Percentiles rank a stretch among this genome's conserved stretches.
Conservation (phyloP, 345 rosid genomes). For the Rhizophora mangle region DNA sequence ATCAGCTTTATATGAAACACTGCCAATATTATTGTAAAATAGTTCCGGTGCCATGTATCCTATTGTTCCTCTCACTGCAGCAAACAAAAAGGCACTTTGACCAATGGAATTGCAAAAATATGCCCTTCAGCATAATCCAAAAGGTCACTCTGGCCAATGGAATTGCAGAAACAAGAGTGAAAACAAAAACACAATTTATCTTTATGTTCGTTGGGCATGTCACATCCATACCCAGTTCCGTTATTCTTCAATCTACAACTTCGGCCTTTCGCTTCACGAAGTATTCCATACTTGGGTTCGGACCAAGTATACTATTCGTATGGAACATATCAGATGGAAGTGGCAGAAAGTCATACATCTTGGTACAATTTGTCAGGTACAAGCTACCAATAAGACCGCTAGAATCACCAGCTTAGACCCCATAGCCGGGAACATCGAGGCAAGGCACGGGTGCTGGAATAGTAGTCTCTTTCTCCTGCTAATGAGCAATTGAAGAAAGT, state of each 20-base stretch:
- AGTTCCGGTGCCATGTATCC: constrained; percentile 23
- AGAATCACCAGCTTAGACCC: neutral
- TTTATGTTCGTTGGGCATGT: too few species aligned
- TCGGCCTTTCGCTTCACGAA: neutral
- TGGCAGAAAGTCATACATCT: constrained; percentile 2
- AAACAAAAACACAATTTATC: too few species aligned
- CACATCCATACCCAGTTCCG: neutral
- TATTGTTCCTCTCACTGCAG: constrained; percentile 24
- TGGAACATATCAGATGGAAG: neutral
- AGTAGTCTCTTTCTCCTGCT: neutral
- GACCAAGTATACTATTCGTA: neutral
- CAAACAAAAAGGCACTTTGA: neutral
- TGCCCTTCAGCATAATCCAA: too few species aligned
- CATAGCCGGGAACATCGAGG: neutral
- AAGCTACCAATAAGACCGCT: rapidly evolving
- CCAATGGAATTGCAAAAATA: neutral
- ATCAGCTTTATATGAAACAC: constrained; percentile 22
- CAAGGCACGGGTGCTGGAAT: neutral
- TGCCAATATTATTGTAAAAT: constrained; percentile 20
- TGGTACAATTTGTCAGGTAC: constrained; percentile 6
- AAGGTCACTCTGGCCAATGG: too few species aligned
- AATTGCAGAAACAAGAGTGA: too few species aligned
- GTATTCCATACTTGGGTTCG: neutral
- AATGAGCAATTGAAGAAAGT: constrained; percentile 3
- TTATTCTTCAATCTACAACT: neutral